Base-by-base conservation (phyloP, 2,329 filamentous ascomycete genomes). In the Claviceps sorghi region DNA sequence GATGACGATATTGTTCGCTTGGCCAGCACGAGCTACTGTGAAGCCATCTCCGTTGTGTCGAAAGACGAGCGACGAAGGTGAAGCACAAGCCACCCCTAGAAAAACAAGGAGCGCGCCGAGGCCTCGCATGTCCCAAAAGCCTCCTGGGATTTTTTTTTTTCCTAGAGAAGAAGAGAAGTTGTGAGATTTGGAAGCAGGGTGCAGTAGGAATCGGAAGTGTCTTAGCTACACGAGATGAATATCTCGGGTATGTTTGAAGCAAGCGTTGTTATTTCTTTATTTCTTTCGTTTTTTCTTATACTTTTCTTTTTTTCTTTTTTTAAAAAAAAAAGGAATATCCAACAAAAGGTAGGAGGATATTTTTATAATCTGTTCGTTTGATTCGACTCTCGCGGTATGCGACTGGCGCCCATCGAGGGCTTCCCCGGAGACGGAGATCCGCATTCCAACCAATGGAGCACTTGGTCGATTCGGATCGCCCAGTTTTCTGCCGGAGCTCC, bases 1-100 rank as follows among this genome's bases (percentile, higher is more conserved):
- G 29, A 73, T 59, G 21, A 67, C 52, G 5, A 73, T 56, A 13
- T 70, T 58, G 4, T 63, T 51, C 13, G 60, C 52, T 7, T 47
- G 56, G 22, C 68, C 67, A 0, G 69, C 65, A 2, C 52, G 55
- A 0, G 58, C 66, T 29, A 63, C 56, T 13, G 67, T 67, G 46
- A 67, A 67, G 3, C 56, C 58, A n/a, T 58, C 38, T 2, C 52
- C 36, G 1, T 58, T 22, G 2, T 21, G 32, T 32, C 46, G 51
- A 6, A 19, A 17, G 17, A 45, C 22, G 13, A 29, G 26, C 8
- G 40, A 47, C 8, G 8, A 59, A 48, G 57, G 56, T 52, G 54
- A 52, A 50, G 60, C 57, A n/a, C 56, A 6, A 7, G 49, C 55
- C 13, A 54, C 54, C 22, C 55, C 56, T 0, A 63, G 15, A 2